These are phyloP conservation scores for Fibroporia radiculosa DNA, from an alignment of 768 basidiomycete species.

Conservation along the genomic window DNA sequence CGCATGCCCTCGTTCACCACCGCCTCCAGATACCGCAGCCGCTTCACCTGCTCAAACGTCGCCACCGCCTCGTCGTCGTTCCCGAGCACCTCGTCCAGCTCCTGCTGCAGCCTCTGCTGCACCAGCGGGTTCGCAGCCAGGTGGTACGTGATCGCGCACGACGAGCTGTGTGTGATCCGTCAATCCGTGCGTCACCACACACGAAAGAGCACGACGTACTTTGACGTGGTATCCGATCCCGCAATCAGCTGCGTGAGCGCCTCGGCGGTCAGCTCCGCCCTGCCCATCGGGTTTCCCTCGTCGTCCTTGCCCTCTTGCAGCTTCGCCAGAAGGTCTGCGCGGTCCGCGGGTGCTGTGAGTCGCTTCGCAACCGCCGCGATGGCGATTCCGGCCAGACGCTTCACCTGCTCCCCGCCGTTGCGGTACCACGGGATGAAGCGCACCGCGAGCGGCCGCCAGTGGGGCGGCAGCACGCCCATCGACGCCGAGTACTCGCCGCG, in stretches of 20 bases:
- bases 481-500: conserved; percentile 84
- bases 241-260: conserved; percentile 81
- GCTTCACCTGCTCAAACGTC: conserved; percentile 63
- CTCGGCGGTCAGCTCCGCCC: conserved; percentile 83
- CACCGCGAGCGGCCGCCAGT: conserved; percentile 60
- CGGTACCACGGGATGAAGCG: conserved; percentile 63
- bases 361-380: conserved; percentile 60
- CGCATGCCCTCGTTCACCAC: conserved; percentile 84
- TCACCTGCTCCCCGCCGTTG: conserved; percentile 56
- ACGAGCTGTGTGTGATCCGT: conserved; percentile 45
- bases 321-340: conserved; percentile 76
- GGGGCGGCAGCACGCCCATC: conserved; percentile 69
- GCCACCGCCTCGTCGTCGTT: conserved; percentile 56
- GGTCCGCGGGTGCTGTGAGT: conserved; percentile 57
- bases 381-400: conserved; percentile 71
- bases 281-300: conserved; percentile 73
- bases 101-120: conserved; percentile 67
- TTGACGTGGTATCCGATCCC: conserved; percentile 89
- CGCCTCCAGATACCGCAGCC: conserved; percentile 73
- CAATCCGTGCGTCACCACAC: background rate
- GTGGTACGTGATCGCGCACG: conserved; percentile 83
- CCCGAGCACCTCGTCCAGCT: conserved; percentile 56
- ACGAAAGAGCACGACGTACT: conserved; percentile 37
- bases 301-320: conserved; percentile 73
- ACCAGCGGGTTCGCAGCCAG: conserved; percentile 59